A percentile compares a stretch with the other conserved stretches of the same genome.
Evolutionary conservation across 1,284 basidiomycete species (phyloP).

Genomic region (Xerocomus amazonicus): DNA sequence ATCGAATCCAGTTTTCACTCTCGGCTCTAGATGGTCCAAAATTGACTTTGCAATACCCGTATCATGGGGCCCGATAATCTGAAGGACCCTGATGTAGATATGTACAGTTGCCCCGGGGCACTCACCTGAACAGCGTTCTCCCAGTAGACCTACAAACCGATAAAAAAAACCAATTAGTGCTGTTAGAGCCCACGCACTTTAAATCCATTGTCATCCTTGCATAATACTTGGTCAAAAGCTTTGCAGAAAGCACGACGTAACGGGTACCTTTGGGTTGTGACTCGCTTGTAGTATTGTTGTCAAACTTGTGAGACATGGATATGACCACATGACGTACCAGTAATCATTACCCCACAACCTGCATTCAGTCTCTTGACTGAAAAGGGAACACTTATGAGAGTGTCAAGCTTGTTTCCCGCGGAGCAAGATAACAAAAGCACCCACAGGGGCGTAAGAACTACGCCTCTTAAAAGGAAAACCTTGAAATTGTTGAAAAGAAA

Average conservation of each 20-base stretch:
- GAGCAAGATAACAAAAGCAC: conserved; percentile 21
- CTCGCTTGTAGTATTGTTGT: conserved; percentile 48
- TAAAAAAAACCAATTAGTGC: neutral
- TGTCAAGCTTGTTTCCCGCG: conserved; percentile 3
- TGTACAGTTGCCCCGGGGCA: neutral
- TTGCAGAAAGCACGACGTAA: neutral
- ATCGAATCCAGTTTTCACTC: conserved; percentile 41
- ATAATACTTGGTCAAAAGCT: conserved; percentile 2
- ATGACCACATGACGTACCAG: conserved; percentile 43
- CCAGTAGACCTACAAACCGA: conserved; percentile 66
- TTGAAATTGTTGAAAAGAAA: conserved; percentile 65
- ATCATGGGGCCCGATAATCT: conserved; percentile 84
- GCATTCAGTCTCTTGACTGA: conserved; percentile 62
- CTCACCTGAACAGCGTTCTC: conserved; percentile 77
- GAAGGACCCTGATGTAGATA: neutral
- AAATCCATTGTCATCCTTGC: conserved; percentile 80
- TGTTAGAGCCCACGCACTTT: conserved; percentile 46
- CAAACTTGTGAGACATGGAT: neutral
- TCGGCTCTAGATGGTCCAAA: conserved; percentile 54
- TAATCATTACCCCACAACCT: conserved; percentile 85
- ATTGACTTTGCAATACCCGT: conserved; percentile 68
- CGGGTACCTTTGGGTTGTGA: conserved; percentile 75
- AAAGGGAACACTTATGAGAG: conserved; percentile 64
- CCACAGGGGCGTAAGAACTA: conserved; percentile 80
- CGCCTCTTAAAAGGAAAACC: conserved; percentile 64